Evolutionary conservation across 1,284 basidiomycete genomes (phyloP).

Genomic region (Leccinum fuscescens): DNA sequence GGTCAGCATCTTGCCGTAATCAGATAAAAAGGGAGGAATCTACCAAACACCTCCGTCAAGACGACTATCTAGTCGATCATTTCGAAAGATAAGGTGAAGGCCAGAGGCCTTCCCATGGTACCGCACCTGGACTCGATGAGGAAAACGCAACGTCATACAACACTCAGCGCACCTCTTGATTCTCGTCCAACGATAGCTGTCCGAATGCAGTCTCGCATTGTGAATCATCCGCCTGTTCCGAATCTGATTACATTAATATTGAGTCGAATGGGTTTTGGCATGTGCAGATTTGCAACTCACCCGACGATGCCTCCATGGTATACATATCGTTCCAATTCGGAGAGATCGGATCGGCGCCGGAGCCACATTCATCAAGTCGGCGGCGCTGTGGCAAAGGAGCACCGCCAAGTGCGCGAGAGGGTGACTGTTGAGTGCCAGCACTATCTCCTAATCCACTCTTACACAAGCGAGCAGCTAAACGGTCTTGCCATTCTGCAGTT

Average conservation of each 20-base stretch:
- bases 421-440: constrained; percentile 17
- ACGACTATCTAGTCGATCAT: constrained; percentile 60
- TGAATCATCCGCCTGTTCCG: constrained; percentile 27
- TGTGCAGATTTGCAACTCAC: constrained; percentile 19
- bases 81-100: constrained; percentile 69
- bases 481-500: constrained; percentile 76
- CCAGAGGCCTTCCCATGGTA: constrained; percentile 76
- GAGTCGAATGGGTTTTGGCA: constrained; percentile 3
- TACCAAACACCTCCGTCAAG: constrained; percentile 77
- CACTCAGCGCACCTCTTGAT: constrained; percentile 57
- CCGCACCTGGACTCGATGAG: constrained; percentile 51
- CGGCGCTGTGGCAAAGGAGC: constrained; percentile 43
- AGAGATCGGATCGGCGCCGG: constrained; percentile 5
- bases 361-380: constrained; percentile 34
- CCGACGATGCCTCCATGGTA: constrained; percentile 45
- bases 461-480: constrained; percentile 54
- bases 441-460: constrained; percentile 26
- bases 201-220: constrained; percentile 50
- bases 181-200: constrained; percentile 79
- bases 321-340: constrained; percentile 57
- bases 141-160: neutral
- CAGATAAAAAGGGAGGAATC: constrained; percentile 12
- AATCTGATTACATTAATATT: constrained; percentile 13
- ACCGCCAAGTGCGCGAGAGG: constrained; percentile 20
- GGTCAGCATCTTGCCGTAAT: constrained; percentile 4